Evolutionary conservation across 192 early-diverging fungal species (phyloP).

Genomic region (Dimargaris verticillata): DNA sequence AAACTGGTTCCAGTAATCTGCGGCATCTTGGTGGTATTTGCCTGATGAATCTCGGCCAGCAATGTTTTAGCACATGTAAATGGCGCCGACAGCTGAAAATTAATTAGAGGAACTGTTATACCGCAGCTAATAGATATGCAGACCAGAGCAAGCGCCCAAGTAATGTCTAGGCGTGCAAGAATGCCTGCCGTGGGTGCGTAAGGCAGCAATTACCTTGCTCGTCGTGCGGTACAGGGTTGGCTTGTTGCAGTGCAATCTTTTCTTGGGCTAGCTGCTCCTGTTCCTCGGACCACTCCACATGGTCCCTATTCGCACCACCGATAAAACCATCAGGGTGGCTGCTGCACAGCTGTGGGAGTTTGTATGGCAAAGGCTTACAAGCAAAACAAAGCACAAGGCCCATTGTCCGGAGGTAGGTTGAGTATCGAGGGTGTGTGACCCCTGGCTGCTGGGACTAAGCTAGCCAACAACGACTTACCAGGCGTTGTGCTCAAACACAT

Average conservation of each 20-base stretch:
- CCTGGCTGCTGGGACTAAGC: not conserved
- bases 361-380: too few species aligned
- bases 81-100: too few species aligned
- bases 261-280: slow-evolving; percentile 60
- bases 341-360: too few species aligned
- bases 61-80: too few species aligned
- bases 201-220: slow-evolving; percentile 1
- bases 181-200: too few species aligned
- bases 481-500: slow-evolving; percentile 82
- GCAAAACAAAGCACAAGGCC: too few species aligned
- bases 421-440: slow-evolving; percentile 19
- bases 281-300: slow-evolving; percentile 76
- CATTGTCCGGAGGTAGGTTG: too few species aligned
- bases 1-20: slow-evolving; percentile 55
- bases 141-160: too few species aligned
- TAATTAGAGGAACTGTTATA: too few species aligned
- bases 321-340: too few species aligned
- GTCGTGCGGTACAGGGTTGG: slow-evolving; percentile 38
- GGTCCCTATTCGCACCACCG: slow-evolving; percentile 36
- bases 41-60: slow-evolving; percentile 1
- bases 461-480: slow-evolving; percentile 41
- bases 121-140: too few species aligned
- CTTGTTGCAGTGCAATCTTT: slow-evolving; percentile 55
- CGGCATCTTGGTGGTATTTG: slow-evolving; percentile 35
- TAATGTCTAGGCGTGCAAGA: too few species aligned